phyloP scores from a whole-genome alignment of 2,329 filamentous ascomycete species.

The Seiridium unicorne region DNA sequence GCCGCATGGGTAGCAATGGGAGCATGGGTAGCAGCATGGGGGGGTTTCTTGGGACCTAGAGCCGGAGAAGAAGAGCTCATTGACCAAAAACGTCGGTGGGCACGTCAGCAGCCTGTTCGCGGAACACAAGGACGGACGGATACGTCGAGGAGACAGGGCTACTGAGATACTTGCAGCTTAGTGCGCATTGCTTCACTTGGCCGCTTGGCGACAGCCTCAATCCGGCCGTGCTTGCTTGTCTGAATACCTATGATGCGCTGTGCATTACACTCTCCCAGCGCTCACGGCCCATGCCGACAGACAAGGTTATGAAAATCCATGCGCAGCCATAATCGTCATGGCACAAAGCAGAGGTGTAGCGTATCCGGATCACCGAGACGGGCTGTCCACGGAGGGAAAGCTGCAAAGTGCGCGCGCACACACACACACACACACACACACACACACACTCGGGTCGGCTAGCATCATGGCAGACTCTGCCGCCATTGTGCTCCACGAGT shows the following conservation, averaged over 20 bases:
- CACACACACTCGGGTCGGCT: background rate
- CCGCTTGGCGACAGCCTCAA: background rate
- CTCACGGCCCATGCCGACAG: no score
- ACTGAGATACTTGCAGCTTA: background rate
- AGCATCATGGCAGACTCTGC: background rate
- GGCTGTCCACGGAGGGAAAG: background rate
- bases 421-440: no score
- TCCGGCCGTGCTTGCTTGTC: no score
- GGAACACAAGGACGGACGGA: background rate
- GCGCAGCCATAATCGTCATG: no score
- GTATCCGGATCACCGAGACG: conserved; percentile 2
- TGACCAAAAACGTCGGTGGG: background rate
- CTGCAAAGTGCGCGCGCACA: background rate
- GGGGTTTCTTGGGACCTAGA: background rate
- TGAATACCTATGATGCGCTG: no score
- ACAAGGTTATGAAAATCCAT: no score
- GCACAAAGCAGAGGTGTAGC: background rate
- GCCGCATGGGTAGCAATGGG: background rate
- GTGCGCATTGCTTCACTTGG: background rate
- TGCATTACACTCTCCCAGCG: no score
- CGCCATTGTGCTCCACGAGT: conserved; percentile 4
- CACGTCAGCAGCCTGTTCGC: background rate
- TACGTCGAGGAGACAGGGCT: background rate
- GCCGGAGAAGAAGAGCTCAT: background rate
- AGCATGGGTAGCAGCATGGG: background rate